phyloP scores from a whole-genome alignment of 1,284 basidiomycete genomes.

The Termitomyces sp. region DNA sequence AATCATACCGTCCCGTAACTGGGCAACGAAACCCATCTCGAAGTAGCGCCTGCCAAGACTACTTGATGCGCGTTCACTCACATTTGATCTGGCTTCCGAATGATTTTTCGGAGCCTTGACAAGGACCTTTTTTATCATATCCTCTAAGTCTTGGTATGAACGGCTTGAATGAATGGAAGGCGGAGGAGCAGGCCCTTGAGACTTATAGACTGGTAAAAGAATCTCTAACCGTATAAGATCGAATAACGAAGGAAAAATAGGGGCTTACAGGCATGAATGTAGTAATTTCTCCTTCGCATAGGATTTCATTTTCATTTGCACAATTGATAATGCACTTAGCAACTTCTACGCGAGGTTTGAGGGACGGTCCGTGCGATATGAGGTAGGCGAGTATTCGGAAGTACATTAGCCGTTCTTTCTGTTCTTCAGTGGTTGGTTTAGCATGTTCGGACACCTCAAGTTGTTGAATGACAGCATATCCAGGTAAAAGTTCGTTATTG shows the following conservation, averaged over 20 bases:
- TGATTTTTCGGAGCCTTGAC: neutral
- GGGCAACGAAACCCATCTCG: too few relatives aligned
- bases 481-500: too few relatives aligned
- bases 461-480: too few relatives aligned
- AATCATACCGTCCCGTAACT: too few relatives aligned
- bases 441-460: too few relatives aligned
- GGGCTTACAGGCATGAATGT: neutral
- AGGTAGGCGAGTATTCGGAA: neutral
- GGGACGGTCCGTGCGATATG: neutral
- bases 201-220: neutral
- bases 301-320: neutral
- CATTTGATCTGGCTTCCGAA: too few relatives aligned
- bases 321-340: neutral
- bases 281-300: neutral
- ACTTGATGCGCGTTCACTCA: neutral
- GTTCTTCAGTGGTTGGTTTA: neutral
- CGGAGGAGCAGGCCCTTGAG: neutral
- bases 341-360: neutral
- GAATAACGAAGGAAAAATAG: neutral
- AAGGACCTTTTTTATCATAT: neutral
- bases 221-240: neutral
- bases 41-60: too few relatives aligned
- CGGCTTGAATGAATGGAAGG: neutral
- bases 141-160: neutral
- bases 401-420: neutral